phyloP scores from a whole-genome alignment of 1,284 basidiomycete species.

The Vanrija humicola region DNA sequence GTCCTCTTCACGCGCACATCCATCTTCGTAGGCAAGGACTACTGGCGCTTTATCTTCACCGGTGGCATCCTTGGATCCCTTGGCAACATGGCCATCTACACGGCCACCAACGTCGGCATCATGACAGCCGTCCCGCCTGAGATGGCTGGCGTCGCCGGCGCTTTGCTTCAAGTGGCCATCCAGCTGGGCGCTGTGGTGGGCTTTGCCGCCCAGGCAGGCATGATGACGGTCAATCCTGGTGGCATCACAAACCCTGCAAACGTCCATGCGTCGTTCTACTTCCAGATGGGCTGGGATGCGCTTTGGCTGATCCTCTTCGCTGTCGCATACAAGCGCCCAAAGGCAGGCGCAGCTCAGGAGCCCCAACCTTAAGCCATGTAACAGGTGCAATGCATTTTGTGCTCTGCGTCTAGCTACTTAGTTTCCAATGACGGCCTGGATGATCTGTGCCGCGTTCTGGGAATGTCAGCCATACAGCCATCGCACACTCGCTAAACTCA shows the following conservation, averaged over 20 bases:
- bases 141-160: constrained; percentile 39
- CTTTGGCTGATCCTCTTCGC: constrained; percentile 29
- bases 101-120: constrained; percentile 9
- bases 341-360: neutral
- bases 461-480: no score
- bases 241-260: constrained; percentile 28
- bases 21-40: neutral
- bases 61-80: constrained; percentile 13
- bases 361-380: no score
- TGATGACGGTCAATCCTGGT: constrained; percentile 34
- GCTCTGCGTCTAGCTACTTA: no score
- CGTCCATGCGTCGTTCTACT: constrained; percentile 28
- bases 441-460: no score
- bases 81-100: constrained; percentile 11
- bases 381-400: no score
- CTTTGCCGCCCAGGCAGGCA: constrained; percentile 37
- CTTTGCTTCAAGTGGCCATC: constrained; percentile 32
- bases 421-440: no score
- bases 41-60: constrained; percentile 20
- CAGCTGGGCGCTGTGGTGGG: constrained; percentile 36
- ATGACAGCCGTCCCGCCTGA: constrained; percentile 35
- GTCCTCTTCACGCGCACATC: constrained; percentile 28
- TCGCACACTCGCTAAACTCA: constrained; percentile 2
- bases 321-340: constrained; percentile 27
- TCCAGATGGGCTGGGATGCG: constrained; percentile 34